Evolutionary conservation across 352 stramenopile species (phyloP).

Genomic region (Phytophthora meadii): DNA sequence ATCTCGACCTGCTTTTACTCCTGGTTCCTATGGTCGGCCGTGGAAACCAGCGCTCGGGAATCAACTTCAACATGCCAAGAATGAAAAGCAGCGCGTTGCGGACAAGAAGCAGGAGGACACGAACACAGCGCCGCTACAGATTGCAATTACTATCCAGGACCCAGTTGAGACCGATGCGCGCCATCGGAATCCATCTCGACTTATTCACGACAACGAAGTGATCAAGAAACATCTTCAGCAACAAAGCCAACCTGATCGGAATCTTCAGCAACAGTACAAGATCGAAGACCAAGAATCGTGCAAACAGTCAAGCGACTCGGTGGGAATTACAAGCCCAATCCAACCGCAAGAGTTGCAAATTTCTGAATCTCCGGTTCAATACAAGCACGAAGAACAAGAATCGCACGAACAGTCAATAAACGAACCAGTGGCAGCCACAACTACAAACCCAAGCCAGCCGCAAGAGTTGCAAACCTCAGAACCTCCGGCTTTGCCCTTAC

Average conservation of each 20-base stretch:
- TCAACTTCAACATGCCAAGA: conserved; percentile 27
- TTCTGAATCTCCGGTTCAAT: background rate
- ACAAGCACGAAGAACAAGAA: background rate
- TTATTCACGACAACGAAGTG: conserved; percentile 24
- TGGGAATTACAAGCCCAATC: too few relatives aligned
- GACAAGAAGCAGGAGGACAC: conserved; percentile 6
- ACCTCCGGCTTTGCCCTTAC: conserved; percentile 13
- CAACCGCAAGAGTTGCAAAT: background rate
- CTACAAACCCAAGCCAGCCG: background rate
- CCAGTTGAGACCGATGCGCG: conserved; percentile 1
- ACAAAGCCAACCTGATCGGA: conserved; percentile 9
- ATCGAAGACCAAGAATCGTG: background rate
- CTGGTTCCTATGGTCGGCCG: conserved; percentile 15
- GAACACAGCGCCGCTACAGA: conserved; percentile 11
- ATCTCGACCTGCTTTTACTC: conserved; percentile 22
- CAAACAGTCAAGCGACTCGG: background rate
- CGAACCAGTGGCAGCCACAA: background rate
- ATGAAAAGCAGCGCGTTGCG: conserved; percentile 1
- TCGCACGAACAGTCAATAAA: background rate
- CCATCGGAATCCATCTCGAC: conserved; percentile 9
- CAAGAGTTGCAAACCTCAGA: background rate
- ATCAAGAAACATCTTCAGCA: conserved; percentile 18
- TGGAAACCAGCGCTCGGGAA: conserved; percentile 35
- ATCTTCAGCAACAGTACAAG: conserved; percentile 1
- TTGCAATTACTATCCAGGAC: conserved; percentile 22